Base-by-base conservation (phyloP, 2,329 filamentous ascomycete species). In the Penicillium hordei region DNA sequence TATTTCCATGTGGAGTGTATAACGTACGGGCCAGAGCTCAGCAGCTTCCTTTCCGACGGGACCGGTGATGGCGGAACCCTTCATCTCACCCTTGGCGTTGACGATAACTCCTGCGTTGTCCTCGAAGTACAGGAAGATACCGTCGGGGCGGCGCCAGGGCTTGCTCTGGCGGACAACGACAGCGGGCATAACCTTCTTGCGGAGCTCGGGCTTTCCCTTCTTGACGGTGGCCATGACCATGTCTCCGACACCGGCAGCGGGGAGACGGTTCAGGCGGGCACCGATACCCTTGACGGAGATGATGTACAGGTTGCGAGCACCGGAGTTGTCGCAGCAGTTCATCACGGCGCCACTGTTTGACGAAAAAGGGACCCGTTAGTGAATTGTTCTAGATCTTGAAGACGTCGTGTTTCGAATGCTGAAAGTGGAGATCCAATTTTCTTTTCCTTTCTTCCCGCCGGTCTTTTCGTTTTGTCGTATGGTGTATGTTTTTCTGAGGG, bases 81-180 rank as follows among this genome's bases (percentile, higher is more conserved):
- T 99, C 94, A 99, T 99, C 86, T 99, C 94, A 84, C 94, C 94
- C 90, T 99, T 99, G 82, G 93, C 92, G 87, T 99, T 99, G 86
- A 99, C 94, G 77, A 99, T 99, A 76, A 99, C 94, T 88, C 94
- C 94, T 79, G 94, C 94, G 82, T 99, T 99, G 84, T 99, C 95
- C 91, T 99, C 94, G 78, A 99, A 99, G 88, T 99, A 99, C 73
- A 99, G 88, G 87, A 91, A 99, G 76, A 97, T 90, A 82, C 94
- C 95, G 81, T 99, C 94, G 72, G 90, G 90, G 81, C 94, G 89
- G 87, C 94, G 93, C 94, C 94, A 99, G 75, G 94, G 94, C 89
- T 99, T 99, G 85, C 89, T 90, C 86, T 97, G 94, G 81, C 94
- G 86, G 79, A 97, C 93, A 78, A 99, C 94, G 78, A 99, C 93